Conservation (phyloP, 371 early-diverging fungal genomes). For the Mortierella sp. region DNA sequence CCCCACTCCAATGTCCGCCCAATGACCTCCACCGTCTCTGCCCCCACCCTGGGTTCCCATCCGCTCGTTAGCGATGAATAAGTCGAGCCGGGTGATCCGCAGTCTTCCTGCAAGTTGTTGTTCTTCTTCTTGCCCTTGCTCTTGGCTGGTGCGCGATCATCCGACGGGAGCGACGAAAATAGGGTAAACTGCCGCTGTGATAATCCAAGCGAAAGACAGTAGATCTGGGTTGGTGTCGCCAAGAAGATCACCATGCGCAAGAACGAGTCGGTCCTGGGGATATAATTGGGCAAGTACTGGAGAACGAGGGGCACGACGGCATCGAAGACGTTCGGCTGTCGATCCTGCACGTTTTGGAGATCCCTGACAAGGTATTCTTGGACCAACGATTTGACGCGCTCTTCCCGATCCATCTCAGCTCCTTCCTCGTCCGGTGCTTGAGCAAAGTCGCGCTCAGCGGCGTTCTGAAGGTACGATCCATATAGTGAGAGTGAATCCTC, state of each 20-base stretch:
- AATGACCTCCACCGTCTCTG: slow-evolving; percentile 19
- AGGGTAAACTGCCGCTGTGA: slow-evolving; percentile 25
- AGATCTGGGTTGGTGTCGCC: slow-evolving; percentile 46
- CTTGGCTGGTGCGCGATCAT: neutral
- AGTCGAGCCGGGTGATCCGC: neutral
- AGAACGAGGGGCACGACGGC: slow-evolving; percentile 31
- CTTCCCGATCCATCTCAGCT: neutral
- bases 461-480: slow-evolving; percentile 29
- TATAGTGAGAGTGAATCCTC: slow-evolving; percentile 32
- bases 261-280: slow-evolving; percentile 42
- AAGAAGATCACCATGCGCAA: slow-evolving; percentile 29
- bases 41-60: slow-evolving; percentile 33
- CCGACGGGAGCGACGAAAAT: slow-evolving; percentile 15
- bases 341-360: slow-evolving; percentile 42
- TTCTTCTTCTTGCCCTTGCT: slow-evolving; percentile 29
- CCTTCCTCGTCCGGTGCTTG: slow-evolving; percentile 5
- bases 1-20: slow-evolving; percentile 45
- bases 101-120: slow-evolving; percentile 4
- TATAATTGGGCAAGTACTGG: slow-evolving; percentile 31
- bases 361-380: slow-evolving; percentile 42
- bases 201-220: slow-evolving; percentile 39
- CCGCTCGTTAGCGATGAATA: neutral
- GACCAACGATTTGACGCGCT: slow-evolving; percentile 5
- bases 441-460: slow-evolving; percentile 31
- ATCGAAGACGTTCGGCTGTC: slow-evolving; percentile 39